These are phyloP conservation scores for Primulina tabacum DNA, from an alignment of 257 asterid genomes.

Conservation along the genomic window DNA sequence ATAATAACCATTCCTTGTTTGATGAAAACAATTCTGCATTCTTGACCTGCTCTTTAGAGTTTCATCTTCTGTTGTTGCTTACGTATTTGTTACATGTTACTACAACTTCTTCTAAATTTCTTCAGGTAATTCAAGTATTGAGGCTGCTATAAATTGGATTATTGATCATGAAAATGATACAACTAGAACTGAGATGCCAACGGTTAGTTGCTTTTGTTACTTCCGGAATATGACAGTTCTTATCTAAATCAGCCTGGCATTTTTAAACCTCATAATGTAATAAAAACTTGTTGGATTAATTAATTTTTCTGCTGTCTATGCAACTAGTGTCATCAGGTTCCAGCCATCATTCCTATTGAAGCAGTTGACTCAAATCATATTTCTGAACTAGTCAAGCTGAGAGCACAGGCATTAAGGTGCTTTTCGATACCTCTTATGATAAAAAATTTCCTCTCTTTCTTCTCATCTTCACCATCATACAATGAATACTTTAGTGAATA, in stretches of 20 bases:
- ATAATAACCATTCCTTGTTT: too few species aligned
- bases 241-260: too few species aligned
- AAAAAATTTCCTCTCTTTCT: not conserved
- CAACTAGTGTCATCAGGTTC: constrained; percentile 33
- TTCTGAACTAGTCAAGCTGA: constrained; percentile 58
- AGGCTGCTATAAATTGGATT: constrained; percentile 72
- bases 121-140: constrained; percentile 66
- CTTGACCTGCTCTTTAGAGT: not conserved
- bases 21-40: not conserved
- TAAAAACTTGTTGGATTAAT: constrained; percentile 16
- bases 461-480: not conserved
- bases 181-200: constrained; percentile 33
- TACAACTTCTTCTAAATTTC: not conserved
- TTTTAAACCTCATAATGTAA: not conserved
- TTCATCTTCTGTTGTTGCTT: not conserved
- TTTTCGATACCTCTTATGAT: constrained; percentile 8
- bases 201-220: constrained; percentile 36
- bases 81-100: not conserved
- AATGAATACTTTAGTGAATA: not conserved
- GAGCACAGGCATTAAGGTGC: constrained; percentile 61
- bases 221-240: not conserved
- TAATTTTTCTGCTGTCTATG: constrained; percentile 19
- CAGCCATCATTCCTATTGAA: constrained; percentile 45
- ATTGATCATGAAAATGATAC: constrained; percentile 48
- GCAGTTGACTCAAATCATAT: constrained; percentile 28